phyloP scores from a whole-genome alignment of 2,329 filamentous ascomycete genomes.

The Aspergillus sp. region DNA sequence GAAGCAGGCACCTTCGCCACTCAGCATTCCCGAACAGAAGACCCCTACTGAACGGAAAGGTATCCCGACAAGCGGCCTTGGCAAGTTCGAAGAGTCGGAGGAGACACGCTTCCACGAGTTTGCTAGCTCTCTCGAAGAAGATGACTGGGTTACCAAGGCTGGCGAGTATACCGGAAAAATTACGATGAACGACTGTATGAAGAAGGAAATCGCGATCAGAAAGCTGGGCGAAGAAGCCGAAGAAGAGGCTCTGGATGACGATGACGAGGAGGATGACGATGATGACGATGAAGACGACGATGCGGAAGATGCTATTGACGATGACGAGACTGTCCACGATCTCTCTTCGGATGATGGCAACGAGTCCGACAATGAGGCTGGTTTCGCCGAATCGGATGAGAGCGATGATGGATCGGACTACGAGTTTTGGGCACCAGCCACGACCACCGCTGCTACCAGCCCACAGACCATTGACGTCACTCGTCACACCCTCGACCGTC shows the following conservation, averaged over 20 bases:
- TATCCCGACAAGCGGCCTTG: constrained; percentile 31
- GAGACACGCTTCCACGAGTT: constrained; percentile 76
- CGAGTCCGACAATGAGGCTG: constrained; percentile 73
- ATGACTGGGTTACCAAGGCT: constrained; percentile 82
- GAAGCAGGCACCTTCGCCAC: constrained; percentile 3
- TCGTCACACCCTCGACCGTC: constrained; percentile 42
- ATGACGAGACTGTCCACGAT: constrained; percentile 55
- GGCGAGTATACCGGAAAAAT: constrained; percentile 63
- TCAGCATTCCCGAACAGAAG: constrained; percentile 8
- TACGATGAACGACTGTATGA: constrained; percentile 83
- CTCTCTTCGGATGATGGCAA: constrained; percentile 59
- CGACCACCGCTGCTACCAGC: constrained; percentile 47
- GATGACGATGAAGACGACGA: constrained; percentile 49
- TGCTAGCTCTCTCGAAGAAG: constrained; percentile 71
- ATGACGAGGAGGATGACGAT: constrained; percentile 55
- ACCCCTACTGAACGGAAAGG: constrained; percentile 16
- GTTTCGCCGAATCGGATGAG: constrained; percentile 66
- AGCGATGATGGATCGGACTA: constrained; percentile 61
- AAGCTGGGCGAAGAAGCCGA: constrained; percentile 84
- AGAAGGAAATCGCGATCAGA: constrained; percentile 84
- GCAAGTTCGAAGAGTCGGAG: constrained; percentile 38
- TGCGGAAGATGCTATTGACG: constrained; percentile 60
- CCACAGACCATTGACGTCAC: constrained; percentile 48
- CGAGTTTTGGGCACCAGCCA: constrained; percentile 57
- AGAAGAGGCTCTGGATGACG: constrained; percentile 76